Base-by-base conservation (phyloP, 208 protist genomes). In the Leishmania guyanensis region DNA sequence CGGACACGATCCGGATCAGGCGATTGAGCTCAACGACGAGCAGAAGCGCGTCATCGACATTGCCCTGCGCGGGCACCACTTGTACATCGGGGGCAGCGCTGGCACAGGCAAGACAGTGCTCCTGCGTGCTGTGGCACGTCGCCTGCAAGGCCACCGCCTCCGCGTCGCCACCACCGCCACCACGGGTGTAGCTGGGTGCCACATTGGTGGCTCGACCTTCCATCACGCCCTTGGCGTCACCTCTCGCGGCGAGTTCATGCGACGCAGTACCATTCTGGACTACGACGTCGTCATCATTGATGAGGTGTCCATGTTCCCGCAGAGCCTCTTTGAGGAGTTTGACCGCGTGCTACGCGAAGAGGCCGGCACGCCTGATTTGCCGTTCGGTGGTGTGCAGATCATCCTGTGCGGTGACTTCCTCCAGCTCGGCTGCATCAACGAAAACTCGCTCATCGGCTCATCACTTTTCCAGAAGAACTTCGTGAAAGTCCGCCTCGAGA, bases 381-480 rank as follows among this genome's bases (percentile, higher is more conserved):
- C 95, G 43, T 98, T 98, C 85, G 97, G 97, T 43, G 97, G 97
- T 10, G 89, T 98, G 56, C 97, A 98, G 84, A 92, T 98, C 77
- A 97, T 98, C 73, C 86, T 98, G 68, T 98, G 94, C 79, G 97
- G 97, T 29, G 97, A 98, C 79, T 98, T 98, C 81, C 89, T 98
- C 6, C 95, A 98, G 87, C 91, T 98, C 46, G 94, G 92, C 68
- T 92, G 92, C 76, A 95, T 97, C 85, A 93, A 97, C 82, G 93
- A 98, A 64, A 75, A 84, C 17, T 93, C 91, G 22, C 82, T 98
- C 53, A 93, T 98, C n/a, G 77, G 80, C 71, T 97, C 91, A 0
- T 51, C 29, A 2, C 50, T 95, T 10, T 97, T 97, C 84, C 85
- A 88, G 51, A 85, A 91, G 39, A 89, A 85, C 80, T 96, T 97